Percentiles rank a stretch among this genome's conserved stretches.
Evolutionary conservation across 208 protist genomes (phyloP).

Genomic region (Tetramitus jugosus): DNA sequence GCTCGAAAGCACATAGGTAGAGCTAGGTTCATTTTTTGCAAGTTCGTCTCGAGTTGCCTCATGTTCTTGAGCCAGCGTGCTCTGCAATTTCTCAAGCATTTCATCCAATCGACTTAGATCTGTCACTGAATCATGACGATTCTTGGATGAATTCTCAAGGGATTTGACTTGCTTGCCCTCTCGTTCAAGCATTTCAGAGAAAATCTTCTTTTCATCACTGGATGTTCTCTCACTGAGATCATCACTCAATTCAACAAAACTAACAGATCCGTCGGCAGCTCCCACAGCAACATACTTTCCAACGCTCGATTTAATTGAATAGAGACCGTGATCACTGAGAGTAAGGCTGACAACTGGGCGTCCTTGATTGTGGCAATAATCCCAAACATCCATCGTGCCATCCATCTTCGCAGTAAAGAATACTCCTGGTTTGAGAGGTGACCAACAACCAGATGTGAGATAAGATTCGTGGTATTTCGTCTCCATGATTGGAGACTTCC

Average conservation of each 20-base stretch:
- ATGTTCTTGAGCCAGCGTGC: no score
- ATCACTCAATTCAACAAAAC: constrained; percentile 68
- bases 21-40: no score
- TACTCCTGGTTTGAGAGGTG: constrained; percentile 75
- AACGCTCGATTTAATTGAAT: constrained; percentile 58
- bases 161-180: background rate
- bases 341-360: constrained; percentile 75
- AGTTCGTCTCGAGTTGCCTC: no score
- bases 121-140: background rate
- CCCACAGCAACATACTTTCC: constrained; percentile 72
- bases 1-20: no score
- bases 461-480: constrained; percentile 88
- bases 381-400: constrained; percentile 87
- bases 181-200: background rate
- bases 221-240: background rate
- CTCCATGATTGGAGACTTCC: constrained; percentile 71
- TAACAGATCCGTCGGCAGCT: constrained; percentile 78
- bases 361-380: constrained; percentile 82
- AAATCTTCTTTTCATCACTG: background rate
- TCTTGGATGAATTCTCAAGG: background rate
- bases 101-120: background rate
- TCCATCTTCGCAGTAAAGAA: constrained; percentile 93
- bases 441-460: constrained; percentile 82
- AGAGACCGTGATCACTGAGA: constrained; percentile 71
- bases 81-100: no score